Evolutionary conservation across 495 filamentous ascomycete species (phyloP), one percentile per base, ranked within the genome.

Genomic region (Tuber calosporum): DNA sequence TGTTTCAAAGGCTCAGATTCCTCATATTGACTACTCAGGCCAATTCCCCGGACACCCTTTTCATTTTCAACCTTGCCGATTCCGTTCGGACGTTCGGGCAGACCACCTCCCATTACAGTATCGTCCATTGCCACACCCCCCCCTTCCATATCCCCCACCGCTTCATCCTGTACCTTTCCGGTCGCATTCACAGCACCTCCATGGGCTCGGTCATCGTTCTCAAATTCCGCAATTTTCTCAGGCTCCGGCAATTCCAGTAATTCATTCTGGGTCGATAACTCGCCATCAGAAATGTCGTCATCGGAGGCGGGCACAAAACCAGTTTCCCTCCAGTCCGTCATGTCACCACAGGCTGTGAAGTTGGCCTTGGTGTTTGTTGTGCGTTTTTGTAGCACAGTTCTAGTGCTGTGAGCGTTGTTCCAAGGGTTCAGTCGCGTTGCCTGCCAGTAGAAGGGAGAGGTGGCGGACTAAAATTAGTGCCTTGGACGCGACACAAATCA

Each of bases 271-370:
- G 79, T 78, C 38, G 62, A 73, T n/a, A 81, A 62, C 53, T 82
- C 73, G 15, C 69, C 72, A 67, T 84, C 86, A 9, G 79, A 81
- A 62, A 75, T 34, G 53, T 89, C 88, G 43, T 86, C 86, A 75
- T 90, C 88, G 40, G 88, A 89, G 79, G 89, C 87, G 73, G 87
- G 86, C 76, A 90, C 88, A 84, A 85, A 90, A 70, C 88, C 87
- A 82, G 85, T 84, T 82, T 86, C 84, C 81, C 85, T 85, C 88
- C 88, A 90, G 85, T 85, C 85, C 85, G 87, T 84, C 87, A 88
- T 89, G 83, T 84, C 69, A 80, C 71, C 40, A 34, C 34, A 62
- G 30, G 53, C 4, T 13, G 26, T 34, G 53, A 62, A 34, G 53
- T 62, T 62, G 53, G 17, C 53, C 19, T 34, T 34, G 53, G 15